Conservation (phyloP, 768 basidiomycete genomes). For the Mycena vulgaris region DNA sequence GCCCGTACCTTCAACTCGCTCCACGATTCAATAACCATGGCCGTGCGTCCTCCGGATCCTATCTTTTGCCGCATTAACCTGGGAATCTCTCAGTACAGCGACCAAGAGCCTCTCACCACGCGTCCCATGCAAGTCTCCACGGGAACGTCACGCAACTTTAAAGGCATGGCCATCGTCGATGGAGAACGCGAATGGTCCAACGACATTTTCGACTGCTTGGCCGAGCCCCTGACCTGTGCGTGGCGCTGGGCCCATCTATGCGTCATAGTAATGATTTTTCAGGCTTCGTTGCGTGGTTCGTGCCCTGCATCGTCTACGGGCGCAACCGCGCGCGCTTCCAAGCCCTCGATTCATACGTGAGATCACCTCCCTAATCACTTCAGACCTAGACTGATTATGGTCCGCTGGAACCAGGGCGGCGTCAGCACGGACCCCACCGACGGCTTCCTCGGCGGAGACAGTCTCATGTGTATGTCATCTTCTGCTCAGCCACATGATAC, state of each 20-base stretch:
- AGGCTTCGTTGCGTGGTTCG: constrained; percentile 19
- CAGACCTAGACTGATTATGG: background rate
- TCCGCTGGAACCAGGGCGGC: background rate
- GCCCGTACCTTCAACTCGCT: too few species aligned
- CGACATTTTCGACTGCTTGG: constrained; percentile 18
- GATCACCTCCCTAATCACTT: background rate
- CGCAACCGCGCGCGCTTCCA: constrained; percentile 30
- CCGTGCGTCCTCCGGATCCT: too few species aligned
- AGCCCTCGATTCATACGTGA: constrained; percentile 14
- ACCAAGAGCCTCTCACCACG: constrained; percentile 17
- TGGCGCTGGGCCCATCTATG: background rate
- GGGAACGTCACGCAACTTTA: constrained; percentile 25
- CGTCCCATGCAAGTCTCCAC: constrained; percentile 15
- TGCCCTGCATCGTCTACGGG: constrained; percentile 29
- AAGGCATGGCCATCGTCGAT: constrained; percentile 21
- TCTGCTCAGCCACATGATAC: background rate
- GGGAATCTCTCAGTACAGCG: constrained; percentile 17
- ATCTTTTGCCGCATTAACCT: too few species aligned
- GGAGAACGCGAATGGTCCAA: constrained; percentile 34
- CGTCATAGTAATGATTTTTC: background rate
- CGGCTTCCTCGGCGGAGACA: constrained; percentile 13
- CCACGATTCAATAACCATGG: too few species aligned
- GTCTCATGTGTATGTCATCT: constrained; percentile 14
- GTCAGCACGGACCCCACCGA: constrained; percentile 24
- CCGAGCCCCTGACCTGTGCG: constrained; percentile 29